A percentile compares a stretch with the other conserved stretches of the same genome.
phyloP scores from a whole-genome alignment of 768 basidiomycete genomes.

The Tylopilus cervinicoccineus region DNA sequence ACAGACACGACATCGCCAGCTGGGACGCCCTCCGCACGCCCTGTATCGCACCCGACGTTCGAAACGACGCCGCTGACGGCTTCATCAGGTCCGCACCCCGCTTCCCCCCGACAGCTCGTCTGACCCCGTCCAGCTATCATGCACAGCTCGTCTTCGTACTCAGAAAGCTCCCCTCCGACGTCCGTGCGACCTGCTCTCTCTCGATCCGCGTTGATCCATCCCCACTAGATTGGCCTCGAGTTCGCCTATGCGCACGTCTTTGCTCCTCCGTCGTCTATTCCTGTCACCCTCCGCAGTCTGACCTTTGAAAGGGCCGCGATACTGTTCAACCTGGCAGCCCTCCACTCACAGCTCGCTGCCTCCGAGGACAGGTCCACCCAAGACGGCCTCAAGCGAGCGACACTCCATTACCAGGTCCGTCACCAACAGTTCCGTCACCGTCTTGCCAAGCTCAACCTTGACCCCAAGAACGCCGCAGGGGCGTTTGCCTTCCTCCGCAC shows the following conservation, averaged over 20 bases:
- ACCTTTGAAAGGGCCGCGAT: conserved; percentile 75
- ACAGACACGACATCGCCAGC: conserved; percentile 67
- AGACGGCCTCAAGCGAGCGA: conserved; percentile 85
- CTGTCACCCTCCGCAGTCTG: conserved; percentile 68
- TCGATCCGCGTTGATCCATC: conserved; percentile 10
- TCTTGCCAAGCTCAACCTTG: conserved; percentile 13
- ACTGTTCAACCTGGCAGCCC: conserved; percentile 81
- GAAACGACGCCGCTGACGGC: conserved; percentile 46
- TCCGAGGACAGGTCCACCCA: conserved; percentile 62
- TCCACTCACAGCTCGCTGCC: conserved; percentile 79
- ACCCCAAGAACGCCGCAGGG: conserved; percentile 65
- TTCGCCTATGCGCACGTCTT: conserved; percentile 77
- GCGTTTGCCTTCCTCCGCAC: conserved; percentile 58
- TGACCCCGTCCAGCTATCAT: conserved; percentile 63
- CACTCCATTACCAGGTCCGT: conserved; percentile 63
- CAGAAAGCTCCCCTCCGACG: conserved; percentile 82
- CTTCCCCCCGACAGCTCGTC: not conserved
- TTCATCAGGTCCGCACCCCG: conserved; percentile 52
- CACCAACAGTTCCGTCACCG: not conserved
- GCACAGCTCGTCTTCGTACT: conserved; percentile 82
- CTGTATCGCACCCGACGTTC: conserved; percentile 53
- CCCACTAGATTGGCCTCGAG: conserved; percentile 58
- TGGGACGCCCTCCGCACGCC: conserved; percentile 67
- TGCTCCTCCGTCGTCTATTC: conserved; percentile 42
- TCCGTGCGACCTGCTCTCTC: conserved; percentile 27